Base-by-base conservation (phyloP, 441 rosid species). In the Populus hybrid region DNA sequence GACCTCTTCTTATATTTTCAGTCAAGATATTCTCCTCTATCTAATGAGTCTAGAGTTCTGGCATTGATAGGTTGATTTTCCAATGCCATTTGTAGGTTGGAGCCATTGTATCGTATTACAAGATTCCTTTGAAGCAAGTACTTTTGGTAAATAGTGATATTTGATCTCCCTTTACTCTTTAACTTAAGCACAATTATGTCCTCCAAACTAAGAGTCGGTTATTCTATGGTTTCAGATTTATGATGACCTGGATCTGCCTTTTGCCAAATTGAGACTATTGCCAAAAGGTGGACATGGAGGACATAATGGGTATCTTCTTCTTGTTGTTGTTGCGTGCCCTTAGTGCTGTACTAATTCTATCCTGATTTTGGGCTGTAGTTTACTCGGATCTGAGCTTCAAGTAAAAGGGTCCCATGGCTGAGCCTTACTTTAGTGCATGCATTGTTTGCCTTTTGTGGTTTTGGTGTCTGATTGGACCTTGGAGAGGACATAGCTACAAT, bases 271-370 rank as follows among this genome's bases (percentile, higher is more conserved):
- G 75, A 89, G 97, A 72, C 84, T 96, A 77, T 82, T 96, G 86
- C 99, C 99, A 21, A 96, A 94, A 89, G 98, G 99, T 78, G 99
- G 99, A 75, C 99, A 94, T 80, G 98, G 98, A 24, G 99, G 99
- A 67, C 98, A 96, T 77, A 96, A 96, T 23, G 98, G 99, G 98
- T 96, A 90, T 71, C 34, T 65, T 61, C 73, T 46, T 77, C 71
- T 68, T 38, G 5, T 72, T 36, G 42, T 30, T 57, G 10, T 23
- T 67, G 21, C 9, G 4, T 57, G 26, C 28, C 18, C 26, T 16
- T 8, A 8, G 75, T 50, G 40, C 36, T 76, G 24, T 66, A 5
- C 24, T 24, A 46, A 7, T 32, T 67, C 28, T 63, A 66, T 21
- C 24, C 32, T 67, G 53, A 8, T 10, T 2, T 21, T 35, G 14